phyloP scores from a whole-genome alignment of 179 eudicot species.

The Carnegiea gigantea region DNA sequence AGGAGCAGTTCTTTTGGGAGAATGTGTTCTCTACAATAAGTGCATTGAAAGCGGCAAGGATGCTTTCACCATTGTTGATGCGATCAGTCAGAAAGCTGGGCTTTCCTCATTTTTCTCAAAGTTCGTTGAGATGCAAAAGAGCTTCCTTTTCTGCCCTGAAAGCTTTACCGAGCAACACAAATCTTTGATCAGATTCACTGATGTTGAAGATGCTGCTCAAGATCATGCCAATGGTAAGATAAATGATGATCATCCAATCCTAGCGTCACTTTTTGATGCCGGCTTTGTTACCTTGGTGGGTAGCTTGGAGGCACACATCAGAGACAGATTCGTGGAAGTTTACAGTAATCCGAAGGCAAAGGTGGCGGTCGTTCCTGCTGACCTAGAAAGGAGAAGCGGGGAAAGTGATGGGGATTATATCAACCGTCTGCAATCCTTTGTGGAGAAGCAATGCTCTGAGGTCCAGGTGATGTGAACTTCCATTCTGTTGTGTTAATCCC shows the following conservation, averaged over 20 bases:
- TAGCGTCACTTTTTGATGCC: slow-evolving; percentile 61
- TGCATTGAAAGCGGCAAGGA: slow-evolving; percentile 61
- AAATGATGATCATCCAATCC: slow-evolving; percentile 71
- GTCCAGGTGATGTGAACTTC: slow-evolving; percentile 66
- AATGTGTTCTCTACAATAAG: slow-evolving; percentile 74
- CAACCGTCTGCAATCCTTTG: slow-evolving; percentile 66
- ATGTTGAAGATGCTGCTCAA: slow-evolving; percentile 68
- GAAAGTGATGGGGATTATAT: slow-evolving; percentile 78
- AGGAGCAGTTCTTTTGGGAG: slow-evolving; percentile 83
- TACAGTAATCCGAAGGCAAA: slow-evolving; percentile 83
- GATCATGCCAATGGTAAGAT: slow-evolving; percentile 40
- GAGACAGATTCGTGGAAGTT: slow-evolving; percentile 69
- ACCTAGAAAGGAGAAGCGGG: slow-evolving; percentile 68
- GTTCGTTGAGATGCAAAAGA: slow-evolving; percentile 87
- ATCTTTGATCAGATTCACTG: slow-evolving; percentile 69
- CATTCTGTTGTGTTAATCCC: not conserved
- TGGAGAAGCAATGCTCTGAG: slow-evolving; percentile 90
- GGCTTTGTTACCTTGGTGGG: slow-evolving; percentile 60
- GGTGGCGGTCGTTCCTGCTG: slow-evolving; percentile 92
- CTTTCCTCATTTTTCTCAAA: slow-evolving; percentile 71
- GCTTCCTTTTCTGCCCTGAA: slow-evolving; percentile 54
- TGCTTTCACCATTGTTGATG: slow-evolving; percentile 69
- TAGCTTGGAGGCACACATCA: slow-evolving; percentile 65
- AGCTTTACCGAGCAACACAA: slow-evolving; percentile 51
- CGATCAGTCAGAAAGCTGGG: slow-evolving; percentile 85